Conservation (phyloP, 2,329 filamentous ascomycete genomes). For the Exophiala spinifera region DNA sequence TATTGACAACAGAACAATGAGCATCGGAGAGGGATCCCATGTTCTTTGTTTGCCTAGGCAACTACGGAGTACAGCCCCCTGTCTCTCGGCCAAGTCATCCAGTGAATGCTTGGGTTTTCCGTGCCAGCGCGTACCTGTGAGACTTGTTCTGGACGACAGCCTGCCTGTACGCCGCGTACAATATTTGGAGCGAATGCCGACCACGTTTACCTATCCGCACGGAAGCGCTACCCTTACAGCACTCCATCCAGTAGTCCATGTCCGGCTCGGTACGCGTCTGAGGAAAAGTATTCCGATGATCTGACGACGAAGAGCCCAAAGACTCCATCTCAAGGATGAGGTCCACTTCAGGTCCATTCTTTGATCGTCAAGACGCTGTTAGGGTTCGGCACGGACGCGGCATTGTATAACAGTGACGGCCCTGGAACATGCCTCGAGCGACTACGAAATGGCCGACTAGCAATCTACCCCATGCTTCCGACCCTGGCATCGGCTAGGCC, state of each 20-base stretch:
- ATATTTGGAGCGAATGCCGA: too few relatives aligned
- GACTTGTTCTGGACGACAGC: too few relatives aligned
- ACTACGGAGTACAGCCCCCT: neutral
- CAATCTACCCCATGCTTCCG: neutral
- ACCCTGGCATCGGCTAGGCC: conserved; percentile 19
- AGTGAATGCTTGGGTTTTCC: neutral
- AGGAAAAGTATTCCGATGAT: neutral
- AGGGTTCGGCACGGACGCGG: conserved; percentile 3
- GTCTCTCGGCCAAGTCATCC: neutral
- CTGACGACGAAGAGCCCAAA: too few relatives aligned
- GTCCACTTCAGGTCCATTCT: too few relatives aligned
- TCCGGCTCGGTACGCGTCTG: neutral
- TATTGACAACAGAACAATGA: neutral
- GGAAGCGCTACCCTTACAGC: too few relatives aligned
- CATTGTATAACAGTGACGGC: too few relatives aligned
- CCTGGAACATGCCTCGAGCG: neutral
- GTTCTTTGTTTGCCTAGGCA: neutral
- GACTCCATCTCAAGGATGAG: too few relatives aligned
- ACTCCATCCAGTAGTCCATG: too few relatives aligned
- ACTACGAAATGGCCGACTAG: conserved; percentile 2
- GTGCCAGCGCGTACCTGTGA: too few relatives aligned
- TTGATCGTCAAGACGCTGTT: neutral
- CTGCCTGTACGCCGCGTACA: too few relatives aligned
- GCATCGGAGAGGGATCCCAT: neutral
- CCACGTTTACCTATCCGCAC: too few relatives aligned